Conservation (phyloP, 2,329 filamentous ascomycete genomes). For the Gremmenia infestans region DNA sequence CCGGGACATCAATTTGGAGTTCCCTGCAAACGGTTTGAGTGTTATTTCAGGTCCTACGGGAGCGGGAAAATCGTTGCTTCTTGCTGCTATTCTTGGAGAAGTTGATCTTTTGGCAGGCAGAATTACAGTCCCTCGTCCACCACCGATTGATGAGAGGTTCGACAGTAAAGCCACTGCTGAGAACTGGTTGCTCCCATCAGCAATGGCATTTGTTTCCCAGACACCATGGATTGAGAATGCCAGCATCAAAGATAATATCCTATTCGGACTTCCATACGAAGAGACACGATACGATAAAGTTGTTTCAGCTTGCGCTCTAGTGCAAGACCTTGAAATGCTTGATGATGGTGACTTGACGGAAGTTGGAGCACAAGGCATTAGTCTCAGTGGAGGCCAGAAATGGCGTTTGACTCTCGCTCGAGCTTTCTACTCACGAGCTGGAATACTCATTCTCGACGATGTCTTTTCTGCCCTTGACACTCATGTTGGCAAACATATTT, state of each 20-base stretch:
- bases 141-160: slow-evolving; percentile 43
- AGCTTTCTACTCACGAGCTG: slow-evolving; percentile 71
- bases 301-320: slow-evolving; percentile 63
- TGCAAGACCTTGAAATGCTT: slow-evolving; percentile 69
- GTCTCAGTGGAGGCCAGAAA: slow-evolving; percentile 75
- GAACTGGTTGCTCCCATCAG: slow-evolving; percentile 62
- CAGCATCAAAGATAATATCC: slow-evolving; percentile 69
- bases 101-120: slow-evolving; percentile 60
- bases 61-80: slow-evolving; percentile 68
- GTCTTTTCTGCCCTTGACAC: slow-evolving; percentile 75
- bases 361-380: slow-evolving; percentile 77
- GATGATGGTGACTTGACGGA: slow-evolving; percentile 71
- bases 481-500: slow-evolving; percentile 72
- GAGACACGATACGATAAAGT: slow-evolving; percentile 63
- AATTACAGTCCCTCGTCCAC: slow-evolving; percentile 49
- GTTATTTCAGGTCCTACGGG: slow-evolving; percentile 74
- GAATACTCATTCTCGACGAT: slow-evolving; percentile 72
- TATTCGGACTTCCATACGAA: slow-evolving; percentile 68
- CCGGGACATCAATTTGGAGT: slow-evolving; percentile 57
- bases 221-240: slow-evolving; percentile 82
- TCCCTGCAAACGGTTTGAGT: slow-evolving; percentile 63
- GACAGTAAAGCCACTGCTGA: slow-evolving; percentile 52
- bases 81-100: slow-evolving; percentile 70
- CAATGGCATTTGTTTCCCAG: slow-evolving; percentile 69
- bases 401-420: slow-evolving; percentile 75